Percentiles rank a stretch among this genome's conserved stretches.
Conservation (phyloP, 441 rosid genomes). For the Populus hybrid region DNA sequence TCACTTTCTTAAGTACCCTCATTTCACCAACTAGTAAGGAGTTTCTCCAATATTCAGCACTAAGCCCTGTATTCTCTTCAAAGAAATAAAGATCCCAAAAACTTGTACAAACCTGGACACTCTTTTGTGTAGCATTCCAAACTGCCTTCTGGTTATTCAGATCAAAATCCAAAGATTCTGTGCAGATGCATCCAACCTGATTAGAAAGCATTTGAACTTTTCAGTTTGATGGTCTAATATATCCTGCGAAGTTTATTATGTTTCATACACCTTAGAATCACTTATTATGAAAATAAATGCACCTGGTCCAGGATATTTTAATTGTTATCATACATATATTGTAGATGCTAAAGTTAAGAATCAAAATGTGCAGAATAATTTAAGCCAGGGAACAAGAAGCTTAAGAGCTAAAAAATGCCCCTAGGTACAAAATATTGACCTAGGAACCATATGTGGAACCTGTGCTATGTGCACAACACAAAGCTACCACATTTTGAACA, state of each 20-base stretch:
- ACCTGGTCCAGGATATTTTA: background rate
- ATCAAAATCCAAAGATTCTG: constrained; percentile 47
- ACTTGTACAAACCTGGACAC: constrained; percentile 49
- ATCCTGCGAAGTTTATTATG: constrained; percentile 5
- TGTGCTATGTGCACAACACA: background rate
- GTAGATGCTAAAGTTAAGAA: background rate
- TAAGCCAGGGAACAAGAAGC: constrained; percentile 1
- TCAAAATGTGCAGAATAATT: background rate
- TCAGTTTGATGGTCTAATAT: background rate
- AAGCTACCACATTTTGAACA: background rate
- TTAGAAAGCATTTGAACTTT: constrained; percentile 9
- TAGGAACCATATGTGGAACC: background rate
- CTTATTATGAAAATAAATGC: background rate
- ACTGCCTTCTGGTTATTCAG: constrained; percentile 43
- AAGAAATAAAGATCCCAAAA: background rate
- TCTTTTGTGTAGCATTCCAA: constrained; percentile 26
- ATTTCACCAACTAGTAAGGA: constrained; percentile 6
- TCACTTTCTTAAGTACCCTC: constrained; percentile 9
- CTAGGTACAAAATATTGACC: background rate
- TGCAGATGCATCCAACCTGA: constrained; percentile 64
- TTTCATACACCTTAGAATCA: background rate
- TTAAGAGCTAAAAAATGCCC: background rate
- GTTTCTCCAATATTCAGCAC: background rate
- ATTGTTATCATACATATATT: background rate
- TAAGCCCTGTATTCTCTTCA: constrained; percentile 4